phyloP scores from a whole-genome alignment of 2,329 filamentous ascomycete species.

The Blastomyces silverae region DNA sequence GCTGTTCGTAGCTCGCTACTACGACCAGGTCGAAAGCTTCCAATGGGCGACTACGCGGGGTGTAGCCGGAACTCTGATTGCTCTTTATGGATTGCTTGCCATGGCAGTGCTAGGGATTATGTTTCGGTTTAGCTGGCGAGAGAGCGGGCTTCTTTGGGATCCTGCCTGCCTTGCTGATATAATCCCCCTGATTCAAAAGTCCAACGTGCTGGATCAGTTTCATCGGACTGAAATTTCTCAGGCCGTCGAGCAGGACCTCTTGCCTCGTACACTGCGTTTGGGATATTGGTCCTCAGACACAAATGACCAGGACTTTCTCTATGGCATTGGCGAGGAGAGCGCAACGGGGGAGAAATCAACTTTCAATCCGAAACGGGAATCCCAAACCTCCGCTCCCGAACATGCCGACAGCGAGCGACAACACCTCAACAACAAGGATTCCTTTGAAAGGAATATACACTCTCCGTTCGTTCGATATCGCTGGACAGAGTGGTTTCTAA shows the following conservation, averaged over 20 bases:
- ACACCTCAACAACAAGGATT: conserved; percentile 36
- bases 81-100: conserved; percentile 62
- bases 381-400: conserved; percentile 27
- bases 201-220: conserved; percentile 70
- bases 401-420: conserved; percentile 37
- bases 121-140: conserved; percentile 57
- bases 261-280: conserved; percentile 60
- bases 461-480: conserved; percentile 52
- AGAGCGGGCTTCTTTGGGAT: conserved; percentile 80
- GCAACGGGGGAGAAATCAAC: conserved; percentile 43
- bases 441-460: conserved; percentile 47
- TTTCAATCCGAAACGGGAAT: conserved; percentile 30
- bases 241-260: conserved; percentile 43
- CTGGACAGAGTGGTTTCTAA: conserved; percentile 72
- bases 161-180: conserved; percentile 74
- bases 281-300: conserved; percentile 68
- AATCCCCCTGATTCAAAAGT: conserved; percentile 67
- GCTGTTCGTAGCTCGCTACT: conserved; percentile 62
- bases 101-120: conserved; percentile 53
- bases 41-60: conserved; percentile 72
- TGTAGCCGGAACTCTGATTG: conserved; percentile 70
- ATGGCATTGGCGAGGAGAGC: conserved; percentile 65
- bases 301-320: conserved; percentile 63
- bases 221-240: conserved; percentile 58
- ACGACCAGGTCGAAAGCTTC: conserved; percentile 58